Conservation (phyloP, 2,329 filamentous ascomycete genomes). For the Cladosporium oxysporum region DNA sequence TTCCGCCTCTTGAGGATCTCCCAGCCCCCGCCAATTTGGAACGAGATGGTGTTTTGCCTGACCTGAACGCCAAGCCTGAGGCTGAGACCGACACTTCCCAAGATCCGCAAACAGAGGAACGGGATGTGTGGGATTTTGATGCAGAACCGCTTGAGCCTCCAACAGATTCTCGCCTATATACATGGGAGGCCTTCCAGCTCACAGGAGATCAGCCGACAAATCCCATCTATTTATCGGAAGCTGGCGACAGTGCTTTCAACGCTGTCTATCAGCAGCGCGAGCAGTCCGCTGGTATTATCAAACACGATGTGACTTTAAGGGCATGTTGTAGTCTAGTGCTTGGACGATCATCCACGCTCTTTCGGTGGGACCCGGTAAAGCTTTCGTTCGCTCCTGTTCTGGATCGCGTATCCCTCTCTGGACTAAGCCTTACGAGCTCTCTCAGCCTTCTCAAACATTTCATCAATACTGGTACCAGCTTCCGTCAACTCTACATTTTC, state of each 20-base stretch:
- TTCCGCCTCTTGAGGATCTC: constrained; percentile 17
- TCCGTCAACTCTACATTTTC: constrained; percentile 26
- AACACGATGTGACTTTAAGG: constrained; percentile 40
- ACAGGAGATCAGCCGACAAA: constrained; percentile 38
- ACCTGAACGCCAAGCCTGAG: not conserved
- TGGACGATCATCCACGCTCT: constrained; percentile 72
- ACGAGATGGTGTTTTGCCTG: not conserved
- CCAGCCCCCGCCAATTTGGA: not conserved
- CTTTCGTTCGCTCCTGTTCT: constrained; percentile 54
- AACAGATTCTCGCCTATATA: constrained; percentile 51
- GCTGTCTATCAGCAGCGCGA: constrained; percentile 54
- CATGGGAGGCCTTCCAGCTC: constrained; percentile 67
- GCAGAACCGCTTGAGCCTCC: constrained; percentile 36
- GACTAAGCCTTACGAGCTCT: constrained; percentile 50
- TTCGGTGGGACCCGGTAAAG: constrained; percentile 58
- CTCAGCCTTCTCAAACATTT: constrained; percentile 56
- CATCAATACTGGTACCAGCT: constrained; percentile 39
- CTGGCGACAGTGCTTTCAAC: constrained; percentile 66
- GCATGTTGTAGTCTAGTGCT: constrained; percentile 68
- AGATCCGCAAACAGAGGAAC: constrained; percentile 21
- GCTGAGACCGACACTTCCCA: not conserved
- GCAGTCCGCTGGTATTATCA: constrained; percentile 45
- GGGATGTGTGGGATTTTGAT: constrained; percentile 45
- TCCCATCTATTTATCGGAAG: constrained; percentile 66
- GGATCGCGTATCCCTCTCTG: constrained; percentile 50